Base-by-base conservation (phyloP, 306 rosid species). In the Sicyos baderoa region DNA sequence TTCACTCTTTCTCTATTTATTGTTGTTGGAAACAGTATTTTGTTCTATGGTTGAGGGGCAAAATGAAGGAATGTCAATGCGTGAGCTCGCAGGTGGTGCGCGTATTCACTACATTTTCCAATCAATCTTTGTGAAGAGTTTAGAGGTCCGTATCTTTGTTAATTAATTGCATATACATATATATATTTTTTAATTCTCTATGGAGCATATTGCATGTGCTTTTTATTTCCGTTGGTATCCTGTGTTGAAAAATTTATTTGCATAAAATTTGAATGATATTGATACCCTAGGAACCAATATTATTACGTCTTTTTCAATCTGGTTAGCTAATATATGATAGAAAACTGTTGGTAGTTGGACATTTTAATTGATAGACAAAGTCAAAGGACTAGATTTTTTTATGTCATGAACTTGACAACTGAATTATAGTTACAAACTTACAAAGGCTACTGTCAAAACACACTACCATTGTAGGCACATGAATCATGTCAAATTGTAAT, bases 51-150 rank as follows among this genome's bases (percentile, higher is more conserved):
- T 82, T 79, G 86, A 79, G 54, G 86, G 83, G 29, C 76, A 77
- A 10, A 76, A 59, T 74, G 75, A 72, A 14, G 79, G 71, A 51
- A 76, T 74, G 78, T 74, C 77, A 53, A 82, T 75, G 12, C 71
- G 53, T 12, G 83, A 79, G 61, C 73, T 82, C 72, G 74, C 77
- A 19, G 83, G 83, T 56, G 86, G 83, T 65, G 79, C 86, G 40
- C 73, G 83, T 76, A 76, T 82, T 71, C 83, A 62, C 68, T 76
- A 82, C 49, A 79, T 79, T 70, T 79, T 82, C 63, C 86, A 82
- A 22, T 76, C 86, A 64, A 79, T 74, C 70, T 82, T 79, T 76
- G 83, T 82, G 25, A 76, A 82, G 79, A 74, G 79, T 74, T 79
- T 79, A 76, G 81, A 82, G 86, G 86, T 79, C 62, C 9, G 49